Base-by-base conservation (phyloP, 768 basidiomycete genomes). In the Neoboletus brunneissimus region DNA sequence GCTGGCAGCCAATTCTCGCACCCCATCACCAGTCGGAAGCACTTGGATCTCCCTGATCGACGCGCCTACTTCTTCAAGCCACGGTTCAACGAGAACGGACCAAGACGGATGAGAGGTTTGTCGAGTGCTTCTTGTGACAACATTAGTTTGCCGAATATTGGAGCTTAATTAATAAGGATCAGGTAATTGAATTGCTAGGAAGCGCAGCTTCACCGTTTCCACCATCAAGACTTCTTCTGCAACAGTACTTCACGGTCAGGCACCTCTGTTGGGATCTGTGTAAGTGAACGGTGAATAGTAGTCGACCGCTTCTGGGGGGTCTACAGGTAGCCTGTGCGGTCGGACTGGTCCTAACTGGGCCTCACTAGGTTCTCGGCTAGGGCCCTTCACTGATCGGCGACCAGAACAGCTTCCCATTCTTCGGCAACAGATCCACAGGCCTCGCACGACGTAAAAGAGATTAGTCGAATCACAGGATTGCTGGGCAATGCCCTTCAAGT, bases 101-200 rank as follows among this genome's bases (percentile, higher is more conserved):
- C 44, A 57, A 61, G 53, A 31, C 25, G 37, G 34, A 44, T 46
- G 42, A 53, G 32, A 37, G 53, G 51, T 37, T 23, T 37, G 46
- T 51, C 45, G 37, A 63, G 38, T 29, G 35, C 20, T 23, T 46
- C 51, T 51, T 54, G 56, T 49, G 61, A 53, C 53, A 56, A 38
- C 53, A 31, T 55, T 32, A 46, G 53, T 45, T 59, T 64, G 52
- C 67, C 62, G 59, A 67, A 52, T 48, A 49, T 35, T 31, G 12
- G 20, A 41, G 40, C 58, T 55, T 49, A 64, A 67, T 58, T 56
- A 53, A 59, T 56, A 53, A 59, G 59, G 60, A 57, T 69, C 52
- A 57, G 54, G 40, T 58, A 59, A 69, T 55, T 54, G 64, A 57
- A 57, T 40, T 38, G 47, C 48, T 48, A 49, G 51, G 65, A 62